Evolutionary conservation across 2,329 filamentous ascomycete genomes (phyloP).

Genomic region (Parasarocladium wereldwijsianum): DNA sequence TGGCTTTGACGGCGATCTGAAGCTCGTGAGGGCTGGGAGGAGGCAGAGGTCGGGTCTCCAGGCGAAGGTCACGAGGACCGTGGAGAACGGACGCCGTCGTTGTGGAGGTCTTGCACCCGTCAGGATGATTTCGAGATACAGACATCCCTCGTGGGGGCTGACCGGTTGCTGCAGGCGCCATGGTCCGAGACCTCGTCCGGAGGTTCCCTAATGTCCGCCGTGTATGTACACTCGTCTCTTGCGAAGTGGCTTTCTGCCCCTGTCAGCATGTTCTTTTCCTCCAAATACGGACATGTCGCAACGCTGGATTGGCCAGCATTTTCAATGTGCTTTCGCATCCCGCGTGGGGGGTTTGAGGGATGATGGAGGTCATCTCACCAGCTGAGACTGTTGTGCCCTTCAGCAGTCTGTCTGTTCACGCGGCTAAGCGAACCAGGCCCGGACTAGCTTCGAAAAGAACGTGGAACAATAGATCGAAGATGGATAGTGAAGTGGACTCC

Average conservation of each 20-base stretch:
- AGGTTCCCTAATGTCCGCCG: background rate
- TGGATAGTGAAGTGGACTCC: no score
- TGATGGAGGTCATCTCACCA: no score
- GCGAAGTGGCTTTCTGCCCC: slow-evolving; percentile 16
- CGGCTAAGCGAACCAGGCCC: no score
- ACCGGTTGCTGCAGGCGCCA: slow-evolving; percentile 35
- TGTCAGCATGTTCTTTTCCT: slow-evolving; percentile 33
- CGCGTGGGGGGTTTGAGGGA: no score
- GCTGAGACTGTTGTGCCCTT: no score
- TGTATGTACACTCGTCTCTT: background rate
- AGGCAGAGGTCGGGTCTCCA: slow-evolving; percentile 21
- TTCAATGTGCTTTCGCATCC: no score
- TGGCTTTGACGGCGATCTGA: slow-evolving; percentile 49
- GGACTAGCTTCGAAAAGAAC: no score
- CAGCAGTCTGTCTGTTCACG: no score
- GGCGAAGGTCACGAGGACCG: slow-evolving; percentile 39
- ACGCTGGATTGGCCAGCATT: no score
- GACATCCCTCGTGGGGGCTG: slow-evolving; percentile 15
- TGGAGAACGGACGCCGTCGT: slow-evolving; percentile 42
- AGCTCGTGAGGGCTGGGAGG: slow-evolving; percentile 26
- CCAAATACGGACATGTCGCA: no score
- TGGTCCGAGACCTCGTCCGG: slow-evolving; percentile 14
- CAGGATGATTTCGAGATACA: slow-evolving; percentile 24
- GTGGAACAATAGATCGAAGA: no score
- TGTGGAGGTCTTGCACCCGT: slow-evolving; percentile 23